These are phyloP conservation scores for Corylus heterophylla DNA, from an alignment of 306 rosid species.

Conservation along the genomic window DNA sequence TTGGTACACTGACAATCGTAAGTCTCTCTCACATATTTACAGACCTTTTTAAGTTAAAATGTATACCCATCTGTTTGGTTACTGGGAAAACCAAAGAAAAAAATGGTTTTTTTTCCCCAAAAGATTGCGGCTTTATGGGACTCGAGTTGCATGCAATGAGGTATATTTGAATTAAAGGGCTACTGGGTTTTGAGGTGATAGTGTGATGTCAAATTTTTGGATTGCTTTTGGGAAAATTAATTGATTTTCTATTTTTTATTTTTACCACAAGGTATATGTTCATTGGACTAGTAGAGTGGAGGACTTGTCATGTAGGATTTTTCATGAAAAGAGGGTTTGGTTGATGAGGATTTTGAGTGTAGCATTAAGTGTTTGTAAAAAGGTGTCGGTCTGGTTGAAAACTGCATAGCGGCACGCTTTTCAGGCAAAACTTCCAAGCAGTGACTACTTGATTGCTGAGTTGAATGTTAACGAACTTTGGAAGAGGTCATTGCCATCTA, in stretches of 20 bases:
- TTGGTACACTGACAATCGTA: conserved; percentile 86
- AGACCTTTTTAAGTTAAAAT: neutral
- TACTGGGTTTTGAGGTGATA: neutral
- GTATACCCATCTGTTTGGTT: neutral
- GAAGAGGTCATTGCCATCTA: too few relatives aligned
- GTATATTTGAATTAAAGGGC: neutral
- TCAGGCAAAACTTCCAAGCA: neutral
- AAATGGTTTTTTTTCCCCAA: neutral
- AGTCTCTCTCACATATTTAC: conserved; percentile 29
- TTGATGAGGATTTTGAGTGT: conserved; percentile 1
- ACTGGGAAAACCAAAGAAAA: neutral
- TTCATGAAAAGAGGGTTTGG: conserved; percentile 4
- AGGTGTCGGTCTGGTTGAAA: neutral
- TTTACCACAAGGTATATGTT: neutral
- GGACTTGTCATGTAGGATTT: neutral
- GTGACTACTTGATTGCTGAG: neutral
- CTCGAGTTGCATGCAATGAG: neutral
- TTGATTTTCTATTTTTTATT: neutral
- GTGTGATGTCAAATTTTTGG: neutral
- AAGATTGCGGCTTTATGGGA: neutral
- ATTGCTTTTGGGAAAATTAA: neutral
- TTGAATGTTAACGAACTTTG: neutral
- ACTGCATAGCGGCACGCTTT: neutral
- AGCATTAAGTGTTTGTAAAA: neutral
- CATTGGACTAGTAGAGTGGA: neutral